Evolutionary conservation across 176 grass and related monocot genomes (phyloP).

Genomic region (Zizania latifolia): DNA sequence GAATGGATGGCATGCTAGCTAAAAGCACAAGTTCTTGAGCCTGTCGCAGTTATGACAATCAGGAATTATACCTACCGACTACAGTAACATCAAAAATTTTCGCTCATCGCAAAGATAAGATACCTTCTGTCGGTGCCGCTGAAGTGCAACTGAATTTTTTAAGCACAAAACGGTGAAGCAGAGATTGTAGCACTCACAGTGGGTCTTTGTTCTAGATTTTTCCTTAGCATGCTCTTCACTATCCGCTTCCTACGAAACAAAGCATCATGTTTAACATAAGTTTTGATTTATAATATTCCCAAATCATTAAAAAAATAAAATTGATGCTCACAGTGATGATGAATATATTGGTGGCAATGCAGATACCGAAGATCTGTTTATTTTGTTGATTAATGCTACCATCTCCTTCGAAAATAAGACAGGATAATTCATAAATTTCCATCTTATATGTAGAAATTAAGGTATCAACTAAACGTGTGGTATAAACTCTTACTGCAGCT

Average conservation of each 20-base stretch:
- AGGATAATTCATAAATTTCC: too few species aligned
- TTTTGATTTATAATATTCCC: neutral
- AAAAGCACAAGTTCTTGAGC: too few species aligned
- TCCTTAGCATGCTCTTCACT: constrained; percentile 83
- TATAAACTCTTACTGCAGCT: constrained; percentile 53
- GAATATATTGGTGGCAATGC: constrained; percentile 75
- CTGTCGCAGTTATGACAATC: constrained; percentile 28
- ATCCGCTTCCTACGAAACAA: constrained; percentile 60
- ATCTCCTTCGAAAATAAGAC: constrained; percentile 55
- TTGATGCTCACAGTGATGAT: constrained; percentile 55
- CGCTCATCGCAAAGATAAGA: neutral
- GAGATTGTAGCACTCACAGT: constrained; percentile 46
- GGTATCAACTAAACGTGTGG: too few species aligned
- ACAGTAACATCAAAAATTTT: neutral
- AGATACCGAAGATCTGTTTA: too few species aligned
- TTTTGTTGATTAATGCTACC: constrained; percentile 72
- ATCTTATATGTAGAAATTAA: too few species aligned
- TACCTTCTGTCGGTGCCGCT: neutral
- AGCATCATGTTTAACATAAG: too few species aligned
- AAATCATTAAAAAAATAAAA: neutral
- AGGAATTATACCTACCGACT: constrained; percentile 15
- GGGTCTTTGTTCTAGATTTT: constrained; percentile 81
- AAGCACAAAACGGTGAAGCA: neutral
- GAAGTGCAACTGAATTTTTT: too few species aligned
- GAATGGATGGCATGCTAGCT: constrained; percentile 51